These are phyloP conservation scores for Phaffomyces opuntiae DNA, from an alignment of 805 yeast genomes.

Conservation along the genomic window DNA sequence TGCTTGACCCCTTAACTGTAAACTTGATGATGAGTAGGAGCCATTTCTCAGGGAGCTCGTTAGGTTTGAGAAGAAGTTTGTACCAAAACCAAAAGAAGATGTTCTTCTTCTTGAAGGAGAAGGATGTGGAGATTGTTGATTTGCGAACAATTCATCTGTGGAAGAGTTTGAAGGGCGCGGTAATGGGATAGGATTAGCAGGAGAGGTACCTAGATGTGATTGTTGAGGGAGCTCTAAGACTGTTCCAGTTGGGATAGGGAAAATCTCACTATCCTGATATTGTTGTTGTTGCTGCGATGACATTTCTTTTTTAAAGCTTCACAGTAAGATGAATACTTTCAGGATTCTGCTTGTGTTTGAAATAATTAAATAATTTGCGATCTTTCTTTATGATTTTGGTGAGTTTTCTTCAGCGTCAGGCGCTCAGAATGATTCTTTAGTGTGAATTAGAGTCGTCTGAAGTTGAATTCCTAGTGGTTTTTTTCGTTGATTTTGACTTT, in stretches of 20 bases:
- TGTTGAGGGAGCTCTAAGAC: neutral
- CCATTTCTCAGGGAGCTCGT: conserved; percentile 20
- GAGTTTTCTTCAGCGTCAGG: neutral
- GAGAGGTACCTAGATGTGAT: neutral
- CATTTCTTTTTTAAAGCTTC: neutral
- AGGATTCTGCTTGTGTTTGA: no score
- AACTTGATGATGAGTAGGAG: conserved; percentile 18
- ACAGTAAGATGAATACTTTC: no score
- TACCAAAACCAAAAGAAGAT: conserved; percentile 22
- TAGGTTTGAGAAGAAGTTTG: conserved; percentile 20
- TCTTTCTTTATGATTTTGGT: neutral
- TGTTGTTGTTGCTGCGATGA: neutral
- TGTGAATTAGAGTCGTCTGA: neutral
- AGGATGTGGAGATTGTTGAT: conserved; percentile 7
- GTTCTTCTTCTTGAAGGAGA: conserved; percentile 21
- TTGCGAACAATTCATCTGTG: neutral
- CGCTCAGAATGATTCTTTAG: no score
- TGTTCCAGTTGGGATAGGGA: neutral
- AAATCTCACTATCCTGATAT: neutral
- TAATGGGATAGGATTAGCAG: neutral
- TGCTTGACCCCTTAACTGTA: conserved; percentile 1
- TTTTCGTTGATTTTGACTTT: neutral
- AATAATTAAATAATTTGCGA: no score
- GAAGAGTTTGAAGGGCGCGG: conserved; percentile 5
- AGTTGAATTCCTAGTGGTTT: neutral